These are phyloP conservation scores for Tricharina praecox DNA, from an alignment of 495 filamentous ascomycete genomes.

Conservation along the genomic window DNA sequence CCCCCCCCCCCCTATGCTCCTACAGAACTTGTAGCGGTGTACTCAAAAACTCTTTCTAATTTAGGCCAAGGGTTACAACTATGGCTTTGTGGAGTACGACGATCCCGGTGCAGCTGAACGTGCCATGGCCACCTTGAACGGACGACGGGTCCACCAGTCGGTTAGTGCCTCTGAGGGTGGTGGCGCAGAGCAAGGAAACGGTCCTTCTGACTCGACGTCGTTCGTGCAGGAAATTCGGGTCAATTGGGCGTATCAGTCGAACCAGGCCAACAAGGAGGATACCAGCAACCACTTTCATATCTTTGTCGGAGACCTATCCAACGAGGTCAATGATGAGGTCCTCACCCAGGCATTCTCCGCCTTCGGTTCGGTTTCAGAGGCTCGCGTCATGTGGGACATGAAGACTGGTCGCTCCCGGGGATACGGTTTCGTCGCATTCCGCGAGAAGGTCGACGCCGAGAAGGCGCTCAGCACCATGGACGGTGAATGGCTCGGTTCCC, in stretches of 20 bases:
- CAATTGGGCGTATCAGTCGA: conserved; percentile 99
- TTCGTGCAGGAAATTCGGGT: conserved; percentile 79
- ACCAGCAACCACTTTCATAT: conserved; percentile 98
- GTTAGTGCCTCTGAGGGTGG: conserved; percentile 39
- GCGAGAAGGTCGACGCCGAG: conserved; percentile 84
- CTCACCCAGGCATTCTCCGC: conserved; percentile 89
- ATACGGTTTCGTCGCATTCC: conserved; percentile 96
- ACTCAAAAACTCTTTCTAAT: conserved; percentile 13
- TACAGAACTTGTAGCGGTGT: conserved; percentile 6
- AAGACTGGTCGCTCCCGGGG: conserved; percentile 95
- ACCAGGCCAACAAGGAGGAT: conserved; percentile 86
- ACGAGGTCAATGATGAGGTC: conserved; percentile 97
- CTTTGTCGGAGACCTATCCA: conserved; percentile 95
- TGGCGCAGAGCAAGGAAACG: conserved; percentile 1
- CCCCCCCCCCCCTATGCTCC: conserved; percentile 9
- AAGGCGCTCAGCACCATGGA: conserved; percentile 96
- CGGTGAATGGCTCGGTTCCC: conserved; percentile 96
- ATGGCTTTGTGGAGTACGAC: conserved; percentile 98
- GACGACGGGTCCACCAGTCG: conserved; percentile 82
- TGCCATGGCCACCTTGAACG: conserved; percentile 93
- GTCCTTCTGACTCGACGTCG: conserved; percentile 3
- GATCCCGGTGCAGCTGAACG: conserved; percentile 91
- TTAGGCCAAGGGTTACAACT: conserved; percentile 95
- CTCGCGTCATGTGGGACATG: conserved; percentile 99
- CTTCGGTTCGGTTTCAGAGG: conserved; percentile 94